Evolutionary conservation across 2,329 filamentous ascomycete species (phyloP).

Genomic region (Xylariaceae sp.): DNA sequence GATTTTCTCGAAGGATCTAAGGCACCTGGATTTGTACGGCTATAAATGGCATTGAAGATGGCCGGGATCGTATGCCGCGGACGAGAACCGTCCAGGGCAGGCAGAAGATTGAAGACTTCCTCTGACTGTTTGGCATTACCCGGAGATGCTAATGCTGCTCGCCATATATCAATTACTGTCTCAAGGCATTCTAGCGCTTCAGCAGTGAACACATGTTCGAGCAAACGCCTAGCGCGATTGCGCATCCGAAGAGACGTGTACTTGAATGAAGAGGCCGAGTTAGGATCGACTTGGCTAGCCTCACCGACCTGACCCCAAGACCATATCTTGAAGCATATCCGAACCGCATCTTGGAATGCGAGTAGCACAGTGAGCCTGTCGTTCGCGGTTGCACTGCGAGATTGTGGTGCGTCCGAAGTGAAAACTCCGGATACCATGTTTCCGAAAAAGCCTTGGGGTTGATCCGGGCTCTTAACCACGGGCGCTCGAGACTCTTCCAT

Average conservation of each 20-base stretch:
- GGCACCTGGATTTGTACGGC: slow-evolving; percentile 77
- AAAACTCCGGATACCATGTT: slow-evolving; percentile 94
- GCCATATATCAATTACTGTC: slow-evolving; percentile 83
- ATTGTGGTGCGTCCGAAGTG: slow-evolving; percentile 67
- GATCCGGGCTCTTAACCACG: slow-evolving; percentile 70
- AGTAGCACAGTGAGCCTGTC: slow-evolving; percentile 87
- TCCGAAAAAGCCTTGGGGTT: slow-evolving; percentile 82
- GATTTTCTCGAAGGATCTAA: slow-evolving; percentile 78
- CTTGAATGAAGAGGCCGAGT: slow-evolving; percentile 74
- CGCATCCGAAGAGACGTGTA: slow-evolving; percentile 89
- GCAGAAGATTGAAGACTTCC: slow-evolving; percentile 78
- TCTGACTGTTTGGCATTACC: slow-evolving; percentile 51
- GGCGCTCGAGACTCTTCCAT: slow-evolving; percentile 67
- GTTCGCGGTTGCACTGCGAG: slow-evolving; percentile 83
- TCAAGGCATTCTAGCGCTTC: slow-evolving; percentile 92
- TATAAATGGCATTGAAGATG: slow-evolving; percentile 94
- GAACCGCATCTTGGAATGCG: slow-evolving; percentile 94
- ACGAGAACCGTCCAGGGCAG: slow-evolving; percentile 83
- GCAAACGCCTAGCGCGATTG: slow-evolving; percentile 77
- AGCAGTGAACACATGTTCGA: slow-evolving; percentile 89
- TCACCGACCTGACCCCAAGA: slow-evolving; percentile 74
- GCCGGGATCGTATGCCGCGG: slow-evolving; percentile 90
- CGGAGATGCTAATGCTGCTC: slow-evolving; percentile 42
- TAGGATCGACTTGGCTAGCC: slow-evolving; percentile 53
- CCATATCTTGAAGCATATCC: slow-evolving; percentile 91